Conservation (phyloP, 441 rosid genomes). For the Macaranga tanarius region DNA sequence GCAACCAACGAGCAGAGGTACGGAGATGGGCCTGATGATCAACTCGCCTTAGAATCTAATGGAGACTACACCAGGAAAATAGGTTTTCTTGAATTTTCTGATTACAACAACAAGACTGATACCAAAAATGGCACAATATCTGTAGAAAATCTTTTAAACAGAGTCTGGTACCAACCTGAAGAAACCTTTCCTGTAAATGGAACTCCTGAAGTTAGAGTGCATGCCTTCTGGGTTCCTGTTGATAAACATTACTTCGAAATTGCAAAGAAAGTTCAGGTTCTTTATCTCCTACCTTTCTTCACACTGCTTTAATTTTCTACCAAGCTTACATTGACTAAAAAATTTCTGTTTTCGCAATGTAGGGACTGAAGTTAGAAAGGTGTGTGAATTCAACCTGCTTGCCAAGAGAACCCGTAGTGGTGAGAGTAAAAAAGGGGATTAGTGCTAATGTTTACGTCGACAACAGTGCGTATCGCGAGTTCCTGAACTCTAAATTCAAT, state of each 20-base stretch:
- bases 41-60: constrained; percentile 50
- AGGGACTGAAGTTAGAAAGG: constrained; percentile 42
- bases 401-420: constrained; percentile 49
- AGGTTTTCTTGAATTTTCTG: constrained; percentile 47
- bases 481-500: constrained; percentile 52
- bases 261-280: constrained; percentile 40
- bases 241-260: constrained; percentile 40
- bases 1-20: constrained; percentile 32
- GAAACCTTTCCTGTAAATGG: constrained; percentile 61
- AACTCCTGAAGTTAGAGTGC: constrained; percentile 58
- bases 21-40: constrained; percentile 53
- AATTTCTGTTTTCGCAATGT: neutral
- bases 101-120: constrained; percentile 28
- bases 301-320: neutral
- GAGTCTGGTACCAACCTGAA: constrained; percentile 73
- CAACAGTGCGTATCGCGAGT: constrained; percentile 53
- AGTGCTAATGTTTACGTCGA: constrained; percentile 53
- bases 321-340: neutral
- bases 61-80: constrained; percentile 65
- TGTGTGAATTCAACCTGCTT: constrained; percentile 68
- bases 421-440: constrained; percentile 46
- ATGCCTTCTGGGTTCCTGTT: constrained; percentile 61
- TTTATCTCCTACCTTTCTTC: neutral
- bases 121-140: neutral
- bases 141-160: constrained; percentile 48